Evolutionary conservation across 2,329 filamentous ascomycete genomes (phyloP).

Genomic region (Alternaria sp.): DNA sequence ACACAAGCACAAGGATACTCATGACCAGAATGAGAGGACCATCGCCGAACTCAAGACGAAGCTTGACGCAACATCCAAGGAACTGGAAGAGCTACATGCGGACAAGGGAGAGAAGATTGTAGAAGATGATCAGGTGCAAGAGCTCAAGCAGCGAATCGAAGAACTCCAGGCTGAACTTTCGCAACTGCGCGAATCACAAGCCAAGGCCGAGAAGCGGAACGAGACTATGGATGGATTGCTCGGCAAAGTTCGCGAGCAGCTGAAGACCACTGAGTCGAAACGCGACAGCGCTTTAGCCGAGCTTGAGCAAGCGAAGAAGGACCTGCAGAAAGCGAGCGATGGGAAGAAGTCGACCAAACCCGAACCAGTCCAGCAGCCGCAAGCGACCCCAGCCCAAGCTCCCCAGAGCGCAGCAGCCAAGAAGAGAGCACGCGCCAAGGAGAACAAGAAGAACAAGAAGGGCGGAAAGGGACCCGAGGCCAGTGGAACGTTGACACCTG

Average conservation of each 20-base stretch:
- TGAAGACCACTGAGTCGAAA: constrained; percentile 60
- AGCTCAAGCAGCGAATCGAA: constrained; percentile 37
- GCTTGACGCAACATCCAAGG: constrained; percentile 50
- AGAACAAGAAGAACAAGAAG: constrained; percentile 85
- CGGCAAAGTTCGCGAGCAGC: constrained; percentile 59
- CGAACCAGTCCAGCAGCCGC: constrained; percentile 18
- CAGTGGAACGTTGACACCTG: constrained; percentile 43
- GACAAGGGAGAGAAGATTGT: constrained; percentile 40
- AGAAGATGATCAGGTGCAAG: constrained; percentile 35
- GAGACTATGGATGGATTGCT: constrained; percentile 63
- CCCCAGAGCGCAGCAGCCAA: constrained; percentile 59
- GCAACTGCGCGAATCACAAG: constrained; percentile 36
- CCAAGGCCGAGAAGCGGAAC: constrained; percentile 59
- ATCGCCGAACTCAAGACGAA: constrained; percentile 42
- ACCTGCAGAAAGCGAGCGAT: constrained; percentile 29
- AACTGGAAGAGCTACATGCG: constrained; percentile 56
- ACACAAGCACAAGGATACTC: constrained; percentile 48
- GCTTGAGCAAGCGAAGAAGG: constrained; percentile 43
- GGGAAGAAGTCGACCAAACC: constrained; percentile 21
- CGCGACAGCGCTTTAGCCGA: constrained; percentile 55
- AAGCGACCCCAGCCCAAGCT: constrained; percentile 26
- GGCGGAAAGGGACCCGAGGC: constrained; percentile 57
- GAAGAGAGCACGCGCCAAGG: constrained; percentile 77
- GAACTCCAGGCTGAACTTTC: constrained; percentile 42
- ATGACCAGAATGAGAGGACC: constrained; percentile 53